Base-by-base conservation (phyloP, 2,329 filamentous ascomycete genomes). In the Aspergillus piperis region DNA sequence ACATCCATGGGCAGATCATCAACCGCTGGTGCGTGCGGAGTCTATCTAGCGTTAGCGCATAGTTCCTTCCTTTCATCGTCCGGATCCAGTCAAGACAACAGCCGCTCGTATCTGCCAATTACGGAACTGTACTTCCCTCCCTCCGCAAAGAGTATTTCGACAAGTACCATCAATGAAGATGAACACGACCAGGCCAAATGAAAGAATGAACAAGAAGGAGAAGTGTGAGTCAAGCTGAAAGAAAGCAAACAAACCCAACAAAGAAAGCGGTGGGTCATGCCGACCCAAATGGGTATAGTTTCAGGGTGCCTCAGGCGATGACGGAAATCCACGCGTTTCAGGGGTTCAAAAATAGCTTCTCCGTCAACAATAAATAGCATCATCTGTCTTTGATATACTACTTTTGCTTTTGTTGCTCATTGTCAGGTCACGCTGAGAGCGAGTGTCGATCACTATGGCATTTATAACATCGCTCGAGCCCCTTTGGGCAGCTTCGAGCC, bases 391-490 rank as follows among this genome's bases (percentile, higher is more conserved):
- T 23, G 19, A 44, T 44, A 23, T 19, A 44, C 10, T 5, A 23
- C 41, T 5, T 21, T 21, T 11, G 47, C 47, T 30, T 30, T 50
- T 30, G 47, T 50, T 27, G n/a, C 32, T 55, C 53, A 44, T 55
- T 55, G 53, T 55, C 27, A 13, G 21, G 15, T 13, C 50, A 15
- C 50, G 50, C 30, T 39, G n/a, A 5, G 17, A 52, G 17, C 30
- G 7, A 8, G 21, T 21, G 11, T 5, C 51, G 21, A 19, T n/a
- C 25, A 47, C 21, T 41, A 55, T 55, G 53, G 23, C 25, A 47
- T 41, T 55, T 55, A 47, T 47, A 55, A 41, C 32, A 27, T 44
- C 53, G 38, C 25, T 55, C 39, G 53, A 55, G 17, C 32, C 39
- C 53, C 8, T 55, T 25, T 50, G 47, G 47, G 25, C 47, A 15